Evolutionary conservation across 306 rosid genomes (phyloP), one percentile per base, ranked within the genome.

Genomic region (Alnus rubra): DNA sequence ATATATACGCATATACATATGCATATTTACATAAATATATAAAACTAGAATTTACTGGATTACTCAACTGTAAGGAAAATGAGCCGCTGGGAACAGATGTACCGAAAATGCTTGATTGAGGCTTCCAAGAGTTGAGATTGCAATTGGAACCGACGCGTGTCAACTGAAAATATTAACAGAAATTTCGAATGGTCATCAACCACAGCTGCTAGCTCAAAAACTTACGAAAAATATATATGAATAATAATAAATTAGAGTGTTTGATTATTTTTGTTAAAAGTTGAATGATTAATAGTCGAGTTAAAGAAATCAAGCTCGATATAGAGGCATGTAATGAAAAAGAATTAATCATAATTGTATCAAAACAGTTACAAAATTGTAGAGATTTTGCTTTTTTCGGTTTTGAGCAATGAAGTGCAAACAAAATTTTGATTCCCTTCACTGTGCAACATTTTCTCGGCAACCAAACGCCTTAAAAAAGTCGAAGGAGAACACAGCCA

Each of bases 51-150:
- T 54, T 18, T 30, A 58, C 13, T 49, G 45, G 49, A 52, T 19
- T 52, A 83, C 98, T 87, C 89, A 91, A 91, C 97, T 80, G 95
- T 80, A 89, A 75, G 69, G 86, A 82, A 58, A 85, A 76, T 67
- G 92, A 81, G n/a, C 86, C 92, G 75, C 86, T 76, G 37, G 90
- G 82, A 73, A 87, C 54, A 60, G 92, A 84, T 59, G 87, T 63
- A 64, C 97, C 97, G 37, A 87, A 90, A 33, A 86, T 23, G 83
- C 78, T 76, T 19, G 86, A 89, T 71, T 88, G 87, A 51, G 58
- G 81, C 78, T 74, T 87, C 0, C 35, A 77, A 33, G 87, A 72
- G 65, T 71, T 87, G 81, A 84, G 78, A 79, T 73, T 86, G 80
- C 86, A 75, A 74, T 81, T 67, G 54, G 87, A 83, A 33, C 82